These are phyloP conservation scores for Corinectria fuckeliana DNA, from an alignment of 2,329 filamentous ascomycete genomes.

Conservation along the genomic window DNA sequence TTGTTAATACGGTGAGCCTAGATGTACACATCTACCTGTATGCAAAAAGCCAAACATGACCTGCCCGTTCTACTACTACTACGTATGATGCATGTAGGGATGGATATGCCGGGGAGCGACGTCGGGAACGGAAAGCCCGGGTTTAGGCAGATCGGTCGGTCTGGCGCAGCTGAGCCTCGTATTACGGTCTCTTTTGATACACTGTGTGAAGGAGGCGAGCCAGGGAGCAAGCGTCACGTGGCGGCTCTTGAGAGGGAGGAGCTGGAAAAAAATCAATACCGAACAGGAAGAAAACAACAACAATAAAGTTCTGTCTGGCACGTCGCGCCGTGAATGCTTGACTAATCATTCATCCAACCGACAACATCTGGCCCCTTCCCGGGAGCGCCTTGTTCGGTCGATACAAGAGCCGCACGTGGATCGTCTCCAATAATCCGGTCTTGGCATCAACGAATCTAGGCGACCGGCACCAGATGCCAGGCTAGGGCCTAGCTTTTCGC, in stretches of 20 bases:
- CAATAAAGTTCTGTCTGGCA: constrained; percentile 6
- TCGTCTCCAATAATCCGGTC: neutral
- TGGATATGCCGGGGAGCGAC: neutral
- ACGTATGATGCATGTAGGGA: too few relatives aligned
- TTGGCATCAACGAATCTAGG: neutral
- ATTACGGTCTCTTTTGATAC: neutral
- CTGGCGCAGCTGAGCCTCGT: neutral
- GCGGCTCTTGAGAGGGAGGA: neutral
- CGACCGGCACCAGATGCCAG: neutral
- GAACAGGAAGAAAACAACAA: constrained; percentile 6
- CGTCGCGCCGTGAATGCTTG: constrained; percentile 5
- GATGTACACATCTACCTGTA: neutral
- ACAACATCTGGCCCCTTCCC: neutral
- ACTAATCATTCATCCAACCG: neutral
- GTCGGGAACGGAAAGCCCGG: constrained; percentile 21
- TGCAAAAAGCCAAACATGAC: neutral
- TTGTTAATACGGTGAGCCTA: neutral
- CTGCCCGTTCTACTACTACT: neutral
- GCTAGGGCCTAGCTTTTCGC: too few relatives aligned
- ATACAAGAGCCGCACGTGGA: neutral
- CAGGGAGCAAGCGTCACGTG: constrained; percentile 12
- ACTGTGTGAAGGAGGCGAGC: neutral
- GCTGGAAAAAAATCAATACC: neutral
- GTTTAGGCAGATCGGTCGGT: neutral
- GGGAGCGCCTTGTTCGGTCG: neutral